phyloP scores from a whole-genome alignment of 495 filamentous ascomycete species.

The Aspergillus saccharolyticus region DNA sequence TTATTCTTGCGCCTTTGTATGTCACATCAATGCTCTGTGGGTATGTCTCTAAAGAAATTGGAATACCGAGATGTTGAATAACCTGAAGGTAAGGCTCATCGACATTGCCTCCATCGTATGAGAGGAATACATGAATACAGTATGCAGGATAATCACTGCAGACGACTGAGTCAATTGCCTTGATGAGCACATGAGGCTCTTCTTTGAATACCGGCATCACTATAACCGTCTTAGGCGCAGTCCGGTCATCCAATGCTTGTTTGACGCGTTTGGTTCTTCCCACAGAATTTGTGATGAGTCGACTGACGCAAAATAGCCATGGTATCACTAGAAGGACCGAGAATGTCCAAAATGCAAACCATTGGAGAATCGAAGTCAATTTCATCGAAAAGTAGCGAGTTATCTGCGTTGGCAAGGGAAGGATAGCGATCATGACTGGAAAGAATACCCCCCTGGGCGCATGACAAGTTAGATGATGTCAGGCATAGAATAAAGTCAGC shows the following conservation, averaged over 20 bases:
- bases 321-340: slow-evolving; percentile 77
- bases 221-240: slow-evolving; percentile 91
- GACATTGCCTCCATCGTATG: slow-evolving; percentile 85
- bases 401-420: slow-evolving; percentile 73
- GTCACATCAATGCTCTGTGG: slow-evolving; percentile 87
- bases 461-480: background rate
- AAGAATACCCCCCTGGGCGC: slow-evolving; percentile 70
- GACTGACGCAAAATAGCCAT: slow-evolving; percentile 90
- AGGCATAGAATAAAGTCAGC: too few species aligned
- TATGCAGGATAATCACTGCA: slow-evolving; percentile 91
- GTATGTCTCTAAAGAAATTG: slow-evolving; percentile 68
- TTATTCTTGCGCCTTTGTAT: slow-evolving; percentile 78
- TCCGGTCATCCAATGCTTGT: slow-evolving; percentile 73
- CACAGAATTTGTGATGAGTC: slow-evolving; percentile 78
- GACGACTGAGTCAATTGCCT: slow-evolving; percentile 87
- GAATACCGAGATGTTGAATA: slow-evolving; percentile 81
- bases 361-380: slow-evolving; percentile 72
- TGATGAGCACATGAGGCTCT: slow-evolving; percentile 75
- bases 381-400: slow-evolving; percentile 60
- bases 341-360: slow-evolving; percentile 98
- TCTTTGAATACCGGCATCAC: slow-evolving; percentile 99
- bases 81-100: slow-evolving; percentile 88
- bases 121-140: slow-evolving; percentile 94
- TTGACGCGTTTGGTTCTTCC: slow-evolving; percentile 80
- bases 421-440: slow-evolving; percentile 90